Evolutionary conservation across 768 basidiomycete genomes (phyloP), one percentile per base, ranked within the genome.

Genomic region (Collybia sp.): DNA sequence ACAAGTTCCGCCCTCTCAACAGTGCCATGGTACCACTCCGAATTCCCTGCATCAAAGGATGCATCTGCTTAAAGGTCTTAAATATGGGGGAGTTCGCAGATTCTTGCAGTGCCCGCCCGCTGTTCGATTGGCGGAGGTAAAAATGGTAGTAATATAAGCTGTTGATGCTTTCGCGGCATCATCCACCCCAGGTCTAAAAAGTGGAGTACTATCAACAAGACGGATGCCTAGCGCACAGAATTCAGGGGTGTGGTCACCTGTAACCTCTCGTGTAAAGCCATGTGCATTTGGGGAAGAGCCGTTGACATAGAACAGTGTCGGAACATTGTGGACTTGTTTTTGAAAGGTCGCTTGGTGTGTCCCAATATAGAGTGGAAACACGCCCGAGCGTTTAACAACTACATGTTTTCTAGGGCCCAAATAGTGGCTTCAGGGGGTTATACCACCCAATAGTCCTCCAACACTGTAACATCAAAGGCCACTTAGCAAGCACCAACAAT

Each of bases 31-130:
- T 48, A 49, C 17, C 48, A 39, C 30, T 46, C 49, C 9, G 41
- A 16, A n/a, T 51, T 52, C 25, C 58, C 49, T 15, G 53, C 48
- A 19, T 52, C 46, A 34, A 58, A 59, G 49, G 57, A 54, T 9
- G 53, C 54, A 41, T 63, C 60, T 46, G n/a, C n/a, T n/a, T n/a
- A n/a, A n/a, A n/a, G n/a, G n/a, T n/a, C 59, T 39, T 59, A 61
- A 16, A 47, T 47, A 33, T 59, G 51, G 34, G 53, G 56, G 18
- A 63, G 31, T 60, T 65, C 45, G 63, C 63, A 1, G 57, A 55
- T 50, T 62, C 60, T 34, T 62, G 62, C 3, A 61, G 3, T 47
- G 40, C 10, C 58, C 60, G 12, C 51, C 47, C 2, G 52, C 48
- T 5, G 46, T 41, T 10, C 53, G 55, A 32, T 56, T 18, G 4